Evolutionary conservation across 2,329 filamentous ascomycete species (phyloP).

Genomic region (Fusarium sacchari): DNA sequence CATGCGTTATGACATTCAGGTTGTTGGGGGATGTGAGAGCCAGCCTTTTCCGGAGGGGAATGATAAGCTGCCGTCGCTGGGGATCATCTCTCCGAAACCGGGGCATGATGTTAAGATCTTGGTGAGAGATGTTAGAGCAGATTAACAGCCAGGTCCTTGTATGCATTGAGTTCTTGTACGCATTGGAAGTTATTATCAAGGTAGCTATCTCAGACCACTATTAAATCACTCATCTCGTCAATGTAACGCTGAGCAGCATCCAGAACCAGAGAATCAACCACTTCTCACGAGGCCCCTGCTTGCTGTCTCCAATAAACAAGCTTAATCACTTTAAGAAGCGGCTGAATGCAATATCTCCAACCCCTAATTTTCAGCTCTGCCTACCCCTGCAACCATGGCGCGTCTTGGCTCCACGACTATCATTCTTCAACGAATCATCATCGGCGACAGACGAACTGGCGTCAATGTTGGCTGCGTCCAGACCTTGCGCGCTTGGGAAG

Average conservation of each 20-base stretch:
- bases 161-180: too few species aligned
- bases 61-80: neutral
- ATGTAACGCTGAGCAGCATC: neutral
- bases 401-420: neutral
- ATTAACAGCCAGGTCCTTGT: too few species aligned
- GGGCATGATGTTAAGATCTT: neutral
- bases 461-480: neutral
- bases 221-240: neutral
- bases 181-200: neutral
- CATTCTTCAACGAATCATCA: fast-evolving
- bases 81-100: neutral
- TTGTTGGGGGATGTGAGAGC: neutral
- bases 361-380: neutral
- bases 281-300: too few species aligned
- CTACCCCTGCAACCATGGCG: too few species aligned
- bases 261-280: neutral
- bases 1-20: neutral
- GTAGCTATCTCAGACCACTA: neutral
- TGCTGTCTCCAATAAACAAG: neutral
- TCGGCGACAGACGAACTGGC: neutral
- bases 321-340: neutral
- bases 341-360: neutral
- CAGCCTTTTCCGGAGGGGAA: neutral
- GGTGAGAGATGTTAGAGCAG: fast-evolving
- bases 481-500: neutral